Evolutionary conservation across 805 yeast species (phyloP), one percentile per base, ranked within the genome.

Genomic region (Scheffersomyces stipitis): DNA sequence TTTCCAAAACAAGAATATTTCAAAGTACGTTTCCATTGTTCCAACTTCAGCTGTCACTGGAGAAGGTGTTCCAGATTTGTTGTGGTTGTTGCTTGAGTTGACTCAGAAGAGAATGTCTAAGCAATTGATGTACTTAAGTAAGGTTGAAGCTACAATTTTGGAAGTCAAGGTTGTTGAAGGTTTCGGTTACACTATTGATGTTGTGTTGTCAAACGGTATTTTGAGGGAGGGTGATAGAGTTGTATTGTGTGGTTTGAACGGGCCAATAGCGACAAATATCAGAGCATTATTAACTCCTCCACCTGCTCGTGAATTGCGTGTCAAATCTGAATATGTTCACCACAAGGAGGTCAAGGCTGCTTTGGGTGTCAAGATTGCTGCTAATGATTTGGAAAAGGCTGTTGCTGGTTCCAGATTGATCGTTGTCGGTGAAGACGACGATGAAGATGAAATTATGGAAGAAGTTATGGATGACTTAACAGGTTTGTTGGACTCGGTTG

Each of bases 21-120:
- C 97, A 38, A 88, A 89, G 63, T 88, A 83, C 57, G 99, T 93
- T 38, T 89, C 97, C 26, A 85, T 93, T 54, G 96, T 93, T 30
- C 99, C 99, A 52, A 93, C 99, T 14, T 91, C 98, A 45, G 99
- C 99, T 38, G 95, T 90, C 30, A 90, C 97, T 10, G 99, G 99
- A 64, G 99, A 93, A 71, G 99, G 99, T 86, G 95, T 93, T 53
- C 99, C 99, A 34, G 99, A 93, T 80, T 76, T 93, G 71, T 79
- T 93, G 58, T 89, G 96, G 91, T 77, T 93, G 64, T 73, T 93
- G 58, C 76, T 93, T 54, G 98, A 93, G 67, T 78, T 93, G 56
- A 93, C 99, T 12, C 98, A 93, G 71, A 86, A 87, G 81, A 85
- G 99, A 73, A 93, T 93, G 99, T 86, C 96, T 48, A 90, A 90